Conservation (phyloP, 2,329 filamentous ascomycete genomes). For the Arthrinium puccinioides region DNA sequence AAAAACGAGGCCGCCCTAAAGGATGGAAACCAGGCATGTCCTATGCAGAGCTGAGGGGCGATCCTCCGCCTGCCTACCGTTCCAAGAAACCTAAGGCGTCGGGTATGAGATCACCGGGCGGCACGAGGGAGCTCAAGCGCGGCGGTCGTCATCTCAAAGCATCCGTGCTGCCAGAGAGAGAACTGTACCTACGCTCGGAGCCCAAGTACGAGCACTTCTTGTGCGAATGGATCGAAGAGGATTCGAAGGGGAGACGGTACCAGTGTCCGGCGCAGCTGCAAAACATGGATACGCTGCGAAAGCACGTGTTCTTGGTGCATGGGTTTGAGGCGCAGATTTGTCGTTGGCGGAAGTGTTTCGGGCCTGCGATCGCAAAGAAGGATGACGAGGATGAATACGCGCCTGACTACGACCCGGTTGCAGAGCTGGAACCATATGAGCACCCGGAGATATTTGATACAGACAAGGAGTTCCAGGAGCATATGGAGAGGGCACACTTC, state of each 20-base stretch:
- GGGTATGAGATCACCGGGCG: conserved; percentile 5
- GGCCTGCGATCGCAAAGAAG: background rate
- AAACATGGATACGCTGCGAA: conserved; percentile 51
- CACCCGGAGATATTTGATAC: conserved; percentile 12
- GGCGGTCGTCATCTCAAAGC: conserved; percentile 34
- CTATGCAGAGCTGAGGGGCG: conserved; percentile 18
- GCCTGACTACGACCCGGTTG: too few species aligned
- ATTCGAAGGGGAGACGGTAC: conserved; percentile 6
- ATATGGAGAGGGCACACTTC: conserved; percentile 49
- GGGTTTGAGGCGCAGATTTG: conserved; percentile 18
- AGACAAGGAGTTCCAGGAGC: conserved; percentile 32
- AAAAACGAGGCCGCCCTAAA: conserved; percentile 39
- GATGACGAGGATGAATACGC: background rate
- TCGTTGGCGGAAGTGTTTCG: conserved; percentile 33
- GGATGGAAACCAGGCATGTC: conserved; percentile 33
- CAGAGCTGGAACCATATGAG: too few species aligned
- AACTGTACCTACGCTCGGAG: conserved; percentile 32
- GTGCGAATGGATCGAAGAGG: conserved; percentile 46
- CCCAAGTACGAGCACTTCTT: conserved; percentile 43
- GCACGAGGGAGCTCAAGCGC: conserved; percentile 9
- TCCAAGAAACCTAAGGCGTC: conserved; percentile 15
- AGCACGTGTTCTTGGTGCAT: conserved; percentile 47
- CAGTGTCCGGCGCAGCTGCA: conserved; percentile 53
- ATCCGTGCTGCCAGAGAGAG: conserved; percentile 28
- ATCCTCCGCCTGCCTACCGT: conserved; percentile 10